A percentile compares a stretch with the other conserved stretches of the same genome.
Conservation (phyloP, 108 stramenopile species). For the Licmophora abbreviata region DNA sequence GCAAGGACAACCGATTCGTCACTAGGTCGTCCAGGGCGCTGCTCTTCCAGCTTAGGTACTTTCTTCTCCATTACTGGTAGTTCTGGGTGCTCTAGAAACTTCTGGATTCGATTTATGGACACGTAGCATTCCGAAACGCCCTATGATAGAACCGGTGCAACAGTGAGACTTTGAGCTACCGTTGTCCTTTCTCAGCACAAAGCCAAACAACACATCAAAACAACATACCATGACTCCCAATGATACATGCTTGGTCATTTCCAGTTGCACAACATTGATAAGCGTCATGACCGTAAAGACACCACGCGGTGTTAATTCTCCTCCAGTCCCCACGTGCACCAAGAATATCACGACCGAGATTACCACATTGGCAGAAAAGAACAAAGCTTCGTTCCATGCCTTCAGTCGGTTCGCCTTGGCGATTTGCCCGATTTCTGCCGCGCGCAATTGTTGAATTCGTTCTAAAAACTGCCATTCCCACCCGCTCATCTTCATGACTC, state of each 20-base stretch:
- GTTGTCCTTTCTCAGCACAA: neutral
- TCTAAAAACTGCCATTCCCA: slow-evolving; percentile 68
- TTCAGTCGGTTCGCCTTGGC: slow-evolving; percentile 55
- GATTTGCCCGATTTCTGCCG: slow-evolving; percentile 58
- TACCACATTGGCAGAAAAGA: slow-evolving; percentile 56
- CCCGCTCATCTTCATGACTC: slow-evolving; percentile 81
- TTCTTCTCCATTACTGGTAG: slow-evolving; percentile 2
- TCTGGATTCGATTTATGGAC: slow-evolving; percentile 54
- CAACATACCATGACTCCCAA: slow-evolving; percentile 59
- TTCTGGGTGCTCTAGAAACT: slow-evolving; percentile 61
- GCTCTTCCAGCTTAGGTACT: neutral
- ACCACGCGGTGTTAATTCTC: slow-evolving; percentile 36
- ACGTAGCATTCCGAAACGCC: slow-evolving; percentile 63
- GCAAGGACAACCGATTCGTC: neutral
- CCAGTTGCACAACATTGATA: slow-evolving; percentile 79
- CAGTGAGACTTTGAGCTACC: slow-evolving; percentile 12
- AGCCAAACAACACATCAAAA: slow-evolving; percentile 17
- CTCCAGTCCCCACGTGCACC: slow-evolving; percentile 37
- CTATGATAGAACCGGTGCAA: slow-evolving; percentile 1
- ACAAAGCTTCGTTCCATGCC: slow-evolving; percentile 81
- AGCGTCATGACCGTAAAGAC: slow-evolving; percentile 72
- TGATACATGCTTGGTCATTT: slow-evolving; percentile 81
- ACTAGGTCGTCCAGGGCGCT: neutral
- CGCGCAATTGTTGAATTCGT: slow-evolving; percentile 52
- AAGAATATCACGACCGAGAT: slow-evolving; percentile 56